phyloP scores from a whole-genome alignment of 2,329 filamentous ascomycete genomes.

The Periconia macrospinosa region DNA sequence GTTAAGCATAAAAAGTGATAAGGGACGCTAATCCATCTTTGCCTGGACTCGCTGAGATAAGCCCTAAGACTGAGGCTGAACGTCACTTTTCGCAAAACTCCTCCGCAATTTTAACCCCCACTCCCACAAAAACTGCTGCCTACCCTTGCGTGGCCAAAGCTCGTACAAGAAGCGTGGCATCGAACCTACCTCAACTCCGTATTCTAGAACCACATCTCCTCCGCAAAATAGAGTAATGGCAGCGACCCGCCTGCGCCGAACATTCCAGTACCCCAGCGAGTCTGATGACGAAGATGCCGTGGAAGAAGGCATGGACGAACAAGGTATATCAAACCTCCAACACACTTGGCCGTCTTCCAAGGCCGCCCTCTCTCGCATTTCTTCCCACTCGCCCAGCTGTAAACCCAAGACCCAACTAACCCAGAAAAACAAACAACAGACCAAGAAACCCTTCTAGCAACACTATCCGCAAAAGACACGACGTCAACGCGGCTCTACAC shows the following conservation, averaged over 20 bases:
- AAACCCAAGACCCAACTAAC: background rate
- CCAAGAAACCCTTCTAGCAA: constrained; percentile 27
- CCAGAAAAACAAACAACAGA: constrained; percentile 19
- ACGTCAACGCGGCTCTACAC: constrained; percentile 53
- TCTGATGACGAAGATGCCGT: constrained; percentile 57
- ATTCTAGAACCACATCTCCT: background rate
- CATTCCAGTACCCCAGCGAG: constrained; percentile 73
- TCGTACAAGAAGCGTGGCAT: background rate
- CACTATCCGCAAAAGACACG: constrained; percentile 41
- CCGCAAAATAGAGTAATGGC: constrained; percentile 42
- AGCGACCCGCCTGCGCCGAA: constrained; percentile 69
- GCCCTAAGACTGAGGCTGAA: background rate
- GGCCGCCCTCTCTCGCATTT: background rate
- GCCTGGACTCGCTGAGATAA: too few relatives aligned
- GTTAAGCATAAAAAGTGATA: too few relatives aligned
- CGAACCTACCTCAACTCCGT: background rate
- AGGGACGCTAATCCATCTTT: too few relatives aligned
- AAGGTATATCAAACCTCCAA: constrained; percentile 54
- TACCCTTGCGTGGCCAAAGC: background rate
- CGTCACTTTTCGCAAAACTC: background rate
- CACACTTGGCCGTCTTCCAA: too few relatives aligned
- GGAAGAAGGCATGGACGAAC: constrained; percentile 71
- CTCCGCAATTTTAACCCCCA: background rate
- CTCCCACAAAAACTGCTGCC: background rate
- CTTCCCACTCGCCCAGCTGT: constrained; percentile 2